phyloP scores from a whole-genome alignment of 257 asterid genomes.

The Ballota nigra region DNA sequence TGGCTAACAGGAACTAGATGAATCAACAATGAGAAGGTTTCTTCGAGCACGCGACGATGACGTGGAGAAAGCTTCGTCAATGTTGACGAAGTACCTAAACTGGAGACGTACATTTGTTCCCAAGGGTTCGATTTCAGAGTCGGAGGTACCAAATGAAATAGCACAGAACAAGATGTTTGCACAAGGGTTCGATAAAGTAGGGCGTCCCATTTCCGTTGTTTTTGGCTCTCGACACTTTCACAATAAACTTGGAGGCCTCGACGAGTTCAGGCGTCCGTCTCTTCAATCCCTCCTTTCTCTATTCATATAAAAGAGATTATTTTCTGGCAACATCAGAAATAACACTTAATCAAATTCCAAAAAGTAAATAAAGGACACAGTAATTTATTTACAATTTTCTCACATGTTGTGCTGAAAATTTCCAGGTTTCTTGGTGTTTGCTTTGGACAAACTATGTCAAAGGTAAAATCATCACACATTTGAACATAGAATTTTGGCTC shows the following conservation, averaged over 20 bases:
- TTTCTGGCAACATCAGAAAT: neutral
- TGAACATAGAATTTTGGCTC: neutral
- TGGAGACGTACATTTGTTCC: conserved; percentile 72
- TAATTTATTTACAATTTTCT: neutral
- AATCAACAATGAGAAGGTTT: conserved; percentile 62
- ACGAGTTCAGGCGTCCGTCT: conserved; percentile 64
- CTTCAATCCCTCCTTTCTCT: neutral
- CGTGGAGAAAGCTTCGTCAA: conserved; percentile 51
- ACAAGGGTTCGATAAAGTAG: conserved; percentile 70
- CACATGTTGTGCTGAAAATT: neutral
- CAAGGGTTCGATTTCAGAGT: conserved; percentile 42
- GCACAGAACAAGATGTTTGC: conserved; percentile 65
- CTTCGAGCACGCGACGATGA: conserved; percentile 71
- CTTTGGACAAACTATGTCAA: conserved; percentile 58
- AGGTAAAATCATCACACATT: conserved; percentile 38
- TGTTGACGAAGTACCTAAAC: conserved; percentile 50
- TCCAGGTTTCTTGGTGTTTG: conserved; percentile 70
- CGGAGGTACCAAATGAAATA: conserved; percentile 53
- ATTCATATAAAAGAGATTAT: neutral
- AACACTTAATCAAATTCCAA: neutral
- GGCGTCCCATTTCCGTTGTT: conserved; percentile 62
- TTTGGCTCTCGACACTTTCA: conserved; percentile 56
- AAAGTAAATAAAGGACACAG: too few relatives aligned
- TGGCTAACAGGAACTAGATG: conserved; percentile 55
- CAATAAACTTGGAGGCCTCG: conserved; percentile 50